phyloP scores from a whole-genome alignment of 371 early-diverging fungal genomes.

The Coemansia linderi region DNA sequence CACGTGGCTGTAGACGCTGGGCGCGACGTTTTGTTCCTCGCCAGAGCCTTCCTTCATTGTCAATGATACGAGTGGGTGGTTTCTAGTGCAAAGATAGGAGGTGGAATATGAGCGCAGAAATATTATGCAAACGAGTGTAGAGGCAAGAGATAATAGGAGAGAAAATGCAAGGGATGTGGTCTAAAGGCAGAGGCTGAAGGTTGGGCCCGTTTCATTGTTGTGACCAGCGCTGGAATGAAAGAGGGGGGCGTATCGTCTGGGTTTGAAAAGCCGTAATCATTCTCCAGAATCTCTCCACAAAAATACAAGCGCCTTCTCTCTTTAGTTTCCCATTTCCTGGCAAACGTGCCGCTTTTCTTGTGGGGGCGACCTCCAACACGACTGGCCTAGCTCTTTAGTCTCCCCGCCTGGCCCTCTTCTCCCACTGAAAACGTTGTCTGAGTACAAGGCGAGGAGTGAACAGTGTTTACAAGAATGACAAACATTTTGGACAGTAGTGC shows the following conservation, averaged over 20 bases:
- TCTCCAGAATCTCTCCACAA: constrained; percentile 7
- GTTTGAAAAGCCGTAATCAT: constrained; percentile 8
- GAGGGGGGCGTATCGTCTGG: constrained; percentile 2
- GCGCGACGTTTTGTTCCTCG: constrained; percentile 49
- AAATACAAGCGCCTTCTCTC: neutral
- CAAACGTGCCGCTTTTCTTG: neutral
- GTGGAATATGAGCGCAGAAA: neutral
- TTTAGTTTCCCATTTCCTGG: neutral
- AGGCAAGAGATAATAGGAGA: neutral
- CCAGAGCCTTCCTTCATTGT: constrained; percentile 47
- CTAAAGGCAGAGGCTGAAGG: neutral
- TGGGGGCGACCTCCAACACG: neutral
- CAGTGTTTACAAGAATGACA: constrained; percentile 3
- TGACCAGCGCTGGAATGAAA: constrained; percentile 5
- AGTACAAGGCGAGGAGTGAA: neutral
- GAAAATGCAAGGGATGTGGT: neutral
- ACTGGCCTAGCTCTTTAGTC: neutral
- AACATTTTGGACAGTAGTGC: neutral
- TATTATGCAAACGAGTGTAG: neutral
- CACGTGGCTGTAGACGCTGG: constrained; percentile 49
- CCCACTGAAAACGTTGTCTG: constrained; percentile 6
- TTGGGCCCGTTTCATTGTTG: constrained; percentile 10
- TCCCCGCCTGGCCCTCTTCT: neutral
- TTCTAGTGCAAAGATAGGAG: neutral
- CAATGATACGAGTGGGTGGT: neutral